phyloP scores from a whole-genome alignment of 257 asterid species.

The Cruciata laevipes region DNA sequence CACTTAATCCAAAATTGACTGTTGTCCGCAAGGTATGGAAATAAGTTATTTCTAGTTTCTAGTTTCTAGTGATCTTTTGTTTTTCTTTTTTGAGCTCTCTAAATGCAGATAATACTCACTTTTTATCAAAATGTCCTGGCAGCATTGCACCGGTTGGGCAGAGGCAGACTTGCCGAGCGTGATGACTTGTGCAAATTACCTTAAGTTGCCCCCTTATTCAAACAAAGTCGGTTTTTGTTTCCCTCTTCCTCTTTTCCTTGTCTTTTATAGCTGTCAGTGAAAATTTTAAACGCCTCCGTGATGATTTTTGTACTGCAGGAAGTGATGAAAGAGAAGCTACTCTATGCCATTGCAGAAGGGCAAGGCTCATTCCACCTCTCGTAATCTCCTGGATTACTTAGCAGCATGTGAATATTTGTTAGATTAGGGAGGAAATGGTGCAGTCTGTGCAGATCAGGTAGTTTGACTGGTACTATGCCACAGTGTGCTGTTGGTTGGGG shows the following conservation, averaged over 20 bases:
- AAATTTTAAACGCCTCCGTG: not conserved
- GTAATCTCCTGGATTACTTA: slow-evolving; percentile 16
- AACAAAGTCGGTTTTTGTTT: slow-evolving; percentile 43
- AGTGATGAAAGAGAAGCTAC: slow-evolving; percentile 70
- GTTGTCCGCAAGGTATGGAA: slow-evolving; percentile 73
- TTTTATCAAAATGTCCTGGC: slow-evolving; percentile 12
- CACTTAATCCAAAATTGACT: slow-evolving; percentile 87
- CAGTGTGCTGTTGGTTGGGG: slow-evolving; percentile 7
- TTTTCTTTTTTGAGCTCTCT: not conserved
- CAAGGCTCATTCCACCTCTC: slow-evolving; percentile 94
- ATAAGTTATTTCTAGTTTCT: not conserved
- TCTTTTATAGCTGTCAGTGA: not conserved
- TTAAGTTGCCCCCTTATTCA: slow-evolving; percentile 94
- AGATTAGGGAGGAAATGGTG: slow-evolving; percentile 18
- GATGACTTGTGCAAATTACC: slow-evolving; percentile 92
- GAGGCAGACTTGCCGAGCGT: slow-evolving; percentile 91
- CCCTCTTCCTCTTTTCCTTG: not conserved
- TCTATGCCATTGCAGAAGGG: slow-evolving; percentile 88
- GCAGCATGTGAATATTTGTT: slow-evolving; percentile 32
- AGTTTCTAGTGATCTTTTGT: not conserved
- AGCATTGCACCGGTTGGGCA: slow-evolving; percentile 57
- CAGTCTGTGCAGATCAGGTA: slow-evolving; percentile 9
- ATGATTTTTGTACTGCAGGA: slow-evolving; percentile 42
- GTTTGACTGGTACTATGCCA: not conserved
- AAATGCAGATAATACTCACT: not conserved